phyloP scores from a whole-genome alignment of 2,329 filamentous ascomycete genomes.

The Verticillium dahliae region DNA sequence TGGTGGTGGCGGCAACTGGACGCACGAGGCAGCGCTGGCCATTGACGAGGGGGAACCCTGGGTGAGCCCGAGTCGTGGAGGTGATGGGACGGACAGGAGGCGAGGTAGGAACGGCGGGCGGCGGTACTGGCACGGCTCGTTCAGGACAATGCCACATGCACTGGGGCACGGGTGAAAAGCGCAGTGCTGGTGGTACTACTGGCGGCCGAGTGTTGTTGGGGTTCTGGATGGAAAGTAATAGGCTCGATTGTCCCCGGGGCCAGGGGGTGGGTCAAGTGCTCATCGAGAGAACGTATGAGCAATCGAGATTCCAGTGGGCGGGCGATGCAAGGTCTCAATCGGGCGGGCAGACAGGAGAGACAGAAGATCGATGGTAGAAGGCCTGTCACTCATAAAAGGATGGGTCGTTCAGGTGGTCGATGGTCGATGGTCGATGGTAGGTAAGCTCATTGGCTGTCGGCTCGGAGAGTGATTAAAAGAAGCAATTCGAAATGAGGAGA shows the following conservation, averaged over 20 bases:
- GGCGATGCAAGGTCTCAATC: background rate
- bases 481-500: background rate
- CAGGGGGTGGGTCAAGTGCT: background rate
- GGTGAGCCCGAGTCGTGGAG: background rate
- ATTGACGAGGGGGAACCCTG: background rate
- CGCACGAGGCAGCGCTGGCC: background rate
- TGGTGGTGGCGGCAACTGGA: background rate
- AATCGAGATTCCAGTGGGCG: constrained; percentile 9
- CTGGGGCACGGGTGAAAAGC: too few relatives aligned
- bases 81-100: background rate
- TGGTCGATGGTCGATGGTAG: background rate
- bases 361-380: too few relatives aligned
- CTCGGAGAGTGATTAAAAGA: background rate
- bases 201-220: background rate
- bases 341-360: background rate
- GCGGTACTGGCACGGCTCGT: background rate
- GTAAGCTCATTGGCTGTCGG: background rate
- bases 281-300: constrained; percentile 8
- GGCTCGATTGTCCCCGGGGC: background rate
- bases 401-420: background rate
- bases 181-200: too few relatives aligned
- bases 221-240: background rate
- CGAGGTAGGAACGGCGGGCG: too few relatives aligned
- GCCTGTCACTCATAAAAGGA: background rate
- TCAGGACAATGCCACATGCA: background rate